Base-by-base conservation (phyloP, 495 filamentous ascomycete genomes). In the Neurospora sp. region DNA sequence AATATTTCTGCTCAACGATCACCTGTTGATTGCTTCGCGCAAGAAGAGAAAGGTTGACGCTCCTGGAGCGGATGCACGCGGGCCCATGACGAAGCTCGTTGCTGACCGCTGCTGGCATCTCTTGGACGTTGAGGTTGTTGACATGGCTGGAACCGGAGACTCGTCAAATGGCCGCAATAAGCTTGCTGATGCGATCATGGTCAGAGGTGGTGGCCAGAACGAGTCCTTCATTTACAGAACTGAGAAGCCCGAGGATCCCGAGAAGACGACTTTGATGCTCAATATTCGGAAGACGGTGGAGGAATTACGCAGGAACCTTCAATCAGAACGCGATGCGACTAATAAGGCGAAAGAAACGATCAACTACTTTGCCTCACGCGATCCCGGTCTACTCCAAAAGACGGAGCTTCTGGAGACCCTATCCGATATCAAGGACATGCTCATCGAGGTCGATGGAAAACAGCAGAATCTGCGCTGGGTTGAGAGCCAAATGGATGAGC, bases 401-500 rank as follows among this genome's bases (percentile, higher is more conserved):
- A 88, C 90, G 2, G 88, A 90, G 59, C 80, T 93, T 0, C 84
- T 93, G 14, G 88, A 92, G 76, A 88, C 86, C 22, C 81, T 93
- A 7, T 90, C 89, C 45, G 89, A 90, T 40, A 89, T 87, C 75
- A 89, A 89, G 76, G 91, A 94, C 75, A 88, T 97, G 81, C 86
- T 96, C 42, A 94, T 99, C 72, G 96, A 98, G 75, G 94, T 98
- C 37, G 96, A 98, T 76, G 96, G 96, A 31, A 95, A 96, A 76
- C 94, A 97, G 75, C 93, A 97, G 79, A 97, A 94, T 76, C 86
- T 99, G 20, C 91, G 96, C 27, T 97, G 93, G 92, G 94, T 98
- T 0, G 96, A 99, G 78, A 87, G 89, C 59, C 94, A 98, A 82
- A 90, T 99, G 76, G 96, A 99, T 78, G 94, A 97, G 77, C 88